These are phyloP conservation scores for Panicum hallii DNA, from an alignment of 202 grass and related monocot species.

Conservation along the genomic window DNA sequence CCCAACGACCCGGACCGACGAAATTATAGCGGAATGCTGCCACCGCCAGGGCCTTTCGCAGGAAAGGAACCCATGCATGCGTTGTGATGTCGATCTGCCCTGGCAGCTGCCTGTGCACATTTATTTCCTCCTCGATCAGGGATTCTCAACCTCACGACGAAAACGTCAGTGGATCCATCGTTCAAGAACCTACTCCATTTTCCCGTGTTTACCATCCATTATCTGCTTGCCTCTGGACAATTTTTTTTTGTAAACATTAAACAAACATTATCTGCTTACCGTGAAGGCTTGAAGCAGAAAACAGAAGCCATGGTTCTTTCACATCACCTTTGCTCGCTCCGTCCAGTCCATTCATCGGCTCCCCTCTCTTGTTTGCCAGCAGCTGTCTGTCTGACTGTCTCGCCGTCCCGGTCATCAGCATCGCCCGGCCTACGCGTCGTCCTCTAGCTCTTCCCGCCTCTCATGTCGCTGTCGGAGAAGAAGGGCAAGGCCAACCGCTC, in stretches of 20 bases:
- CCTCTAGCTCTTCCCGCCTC: background rate
- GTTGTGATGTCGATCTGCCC: background rate
- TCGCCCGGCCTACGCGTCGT: background rate
- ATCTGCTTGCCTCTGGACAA: background rate
- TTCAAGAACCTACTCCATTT: background rate
- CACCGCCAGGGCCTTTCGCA: background rate
- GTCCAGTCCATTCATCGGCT: background rate
- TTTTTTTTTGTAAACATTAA: too few species aligned
- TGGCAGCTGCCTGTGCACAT: background rate
- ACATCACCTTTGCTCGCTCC: background rate
- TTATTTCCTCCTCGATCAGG: background rate
- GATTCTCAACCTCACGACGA: background rate
- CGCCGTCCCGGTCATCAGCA: background rate
- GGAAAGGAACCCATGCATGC: background rate
- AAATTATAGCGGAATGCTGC: background rate
- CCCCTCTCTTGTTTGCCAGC: background rate
- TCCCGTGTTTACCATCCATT: background rate
- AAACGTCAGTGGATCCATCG: background rate
- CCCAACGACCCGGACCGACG: background rate
- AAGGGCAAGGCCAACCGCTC: slow-evolving; percentile 10
- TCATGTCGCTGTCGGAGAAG: slow-evolving; percentile 22
- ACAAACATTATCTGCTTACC: too few species aligned
- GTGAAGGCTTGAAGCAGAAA: background rate
- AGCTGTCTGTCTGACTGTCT: background rate
- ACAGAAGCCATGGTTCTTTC: background rate